phyloP scores from a whole-genome alignment of 257 asterid genomes.

The Solanum infundibuliforme region DNA sequence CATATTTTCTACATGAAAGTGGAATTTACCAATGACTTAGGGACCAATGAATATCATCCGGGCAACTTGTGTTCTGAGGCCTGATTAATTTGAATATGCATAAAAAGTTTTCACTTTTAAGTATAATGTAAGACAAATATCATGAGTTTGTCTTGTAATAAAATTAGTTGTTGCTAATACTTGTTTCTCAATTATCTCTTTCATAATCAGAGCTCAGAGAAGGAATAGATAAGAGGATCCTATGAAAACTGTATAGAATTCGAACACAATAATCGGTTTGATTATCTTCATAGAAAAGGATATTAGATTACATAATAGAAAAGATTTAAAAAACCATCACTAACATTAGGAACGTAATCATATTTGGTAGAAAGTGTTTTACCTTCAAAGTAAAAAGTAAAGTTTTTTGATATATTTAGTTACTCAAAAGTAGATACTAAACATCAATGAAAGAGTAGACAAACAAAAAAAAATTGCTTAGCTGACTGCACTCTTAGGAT shows the following conservation, averaged over 20 bases:
- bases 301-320: no score
- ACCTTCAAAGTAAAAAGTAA: not conserved
- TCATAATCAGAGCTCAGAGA: no score
- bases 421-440: not conserved
- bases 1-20: not conserved
- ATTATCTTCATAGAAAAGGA: no score
- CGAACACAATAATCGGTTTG: not conserved
- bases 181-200: not conserved
- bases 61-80: not conserved
- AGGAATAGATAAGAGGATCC: not conserved
- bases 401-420: not conserved
- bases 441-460: not conserved
- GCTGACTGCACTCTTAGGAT: not conserved
- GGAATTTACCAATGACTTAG: not conserved
- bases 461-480: not conserved
- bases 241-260: not conserved
- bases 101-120: not conserved
- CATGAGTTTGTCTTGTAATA: not conserved
- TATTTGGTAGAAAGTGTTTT: not conserved
- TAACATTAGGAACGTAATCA: not conserved
- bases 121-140: not conserved
- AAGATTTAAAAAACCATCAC: no score
- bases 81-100: not conserved
- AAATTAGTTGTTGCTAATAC: no score
- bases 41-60: not conserved